Percentiles rank a stretch among this genome's conserved stretches.
Conservation (phyloP, 306 rosid species). For the Canavalia ensiformis region DNA sequence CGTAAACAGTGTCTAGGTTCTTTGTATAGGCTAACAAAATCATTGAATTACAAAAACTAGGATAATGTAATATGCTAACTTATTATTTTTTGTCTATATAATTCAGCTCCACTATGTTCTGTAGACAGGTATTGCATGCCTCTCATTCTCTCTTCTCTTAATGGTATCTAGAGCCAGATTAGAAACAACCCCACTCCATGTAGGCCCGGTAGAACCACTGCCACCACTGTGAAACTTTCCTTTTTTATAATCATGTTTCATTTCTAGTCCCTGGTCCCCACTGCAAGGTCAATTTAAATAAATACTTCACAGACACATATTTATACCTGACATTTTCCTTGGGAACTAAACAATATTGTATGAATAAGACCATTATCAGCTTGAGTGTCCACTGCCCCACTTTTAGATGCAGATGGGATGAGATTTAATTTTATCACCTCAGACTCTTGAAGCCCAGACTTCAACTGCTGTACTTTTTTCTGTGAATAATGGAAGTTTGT, state of each 20-base stretch:
- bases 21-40: background rate
- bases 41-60: background rate
- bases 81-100: background rate
- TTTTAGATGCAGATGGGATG: conserved; percentile 47
- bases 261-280: background rate
- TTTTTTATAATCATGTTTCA: background rate
- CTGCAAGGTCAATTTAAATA: conserved; percentile 17
- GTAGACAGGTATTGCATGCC: background rate
- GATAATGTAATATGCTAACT: background rate
- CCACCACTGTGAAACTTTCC: background rate
- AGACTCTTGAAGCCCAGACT: conserved; percentile 73
- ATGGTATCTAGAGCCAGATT: background rate
- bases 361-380: conserved; percentile 51
- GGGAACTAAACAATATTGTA: conserved; percentile 48
- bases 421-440: conserved; percentile 63
- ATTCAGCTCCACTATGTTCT: background rate
- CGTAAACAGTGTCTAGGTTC: background rate
- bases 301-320: conserved; percentile 21
- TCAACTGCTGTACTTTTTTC: conserved; percentile 65
- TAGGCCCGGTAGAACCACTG: background rate
- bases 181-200: background rate
- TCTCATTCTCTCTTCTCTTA: conserved; percentile 2
- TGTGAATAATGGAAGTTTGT: conserved; percentile 54
- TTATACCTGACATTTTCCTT: conserved; percentile 67
- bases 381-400: conserved; percentile 49